Conservation (phyloP, 345 rosid genomes). For the Ailanthus altissimus region DNA sequence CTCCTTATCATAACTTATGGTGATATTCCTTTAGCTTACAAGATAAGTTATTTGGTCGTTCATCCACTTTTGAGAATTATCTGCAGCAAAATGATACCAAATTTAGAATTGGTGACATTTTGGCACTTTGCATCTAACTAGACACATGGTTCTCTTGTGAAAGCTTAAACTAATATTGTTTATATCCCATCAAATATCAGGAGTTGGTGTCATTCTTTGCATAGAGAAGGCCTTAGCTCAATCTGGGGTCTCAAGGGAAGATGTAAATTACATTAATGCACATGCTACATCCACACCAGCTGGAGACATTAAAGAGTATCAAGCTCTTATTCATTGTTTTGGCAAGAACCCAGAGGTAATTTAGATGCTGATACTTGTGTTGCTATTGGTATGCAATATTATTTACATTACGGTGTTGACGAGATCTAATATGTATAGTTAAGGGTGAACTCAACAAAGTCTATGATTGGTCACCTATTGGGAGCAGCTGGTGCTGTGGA, state of each 20-base stretch:
- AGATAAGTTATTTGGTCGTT: background rate
- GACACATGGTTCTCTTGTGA: background rate
- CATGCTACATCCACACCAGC: conserved; percentile 94
- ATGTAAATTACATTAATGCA: conserved; percentile 82
- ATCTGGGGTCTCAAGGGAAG: conserved; percentile 71
- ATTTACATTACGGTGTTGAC: conserved; percentile 19
- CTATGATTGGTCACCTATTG: conserved; percentile 90
- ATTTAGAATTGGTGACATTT: background rate
- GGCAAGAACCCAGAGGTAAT: conserved; percentile 76
- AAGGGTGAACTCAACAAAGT: conserved; percentile 84
- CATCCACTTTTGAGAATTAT: background rate
- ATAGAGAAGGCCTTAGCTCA: conserved; percentile 80
- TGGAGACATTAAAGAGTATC: conserved; percentile 84
- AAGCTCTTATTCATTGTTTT: conserved; percentile 76
- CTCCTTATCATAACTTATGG: background rate
- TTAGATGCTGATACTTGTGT: conserved; percentile 9
- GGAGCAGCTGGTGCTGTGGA: conserved; percentile 98
- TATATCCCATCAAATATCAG: conserved; percentile 37
- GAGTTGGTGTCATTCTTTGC: conserved; percentile 78
- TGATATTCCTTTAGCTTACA: background rate
- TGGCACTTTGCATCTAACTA: background rate
- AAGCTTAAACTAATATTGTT: conserved; percentile 13
- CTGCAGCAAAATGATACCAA: background rate
- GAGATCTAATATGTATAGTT: conserved; percentile 46
- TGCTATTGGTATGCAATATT: background rate